These are phyloP conservation scores for Oropetium thomaeum DNA, from an alignment of 176 grass and related monocot genomes.

Conservation along the genomic window DNA sequence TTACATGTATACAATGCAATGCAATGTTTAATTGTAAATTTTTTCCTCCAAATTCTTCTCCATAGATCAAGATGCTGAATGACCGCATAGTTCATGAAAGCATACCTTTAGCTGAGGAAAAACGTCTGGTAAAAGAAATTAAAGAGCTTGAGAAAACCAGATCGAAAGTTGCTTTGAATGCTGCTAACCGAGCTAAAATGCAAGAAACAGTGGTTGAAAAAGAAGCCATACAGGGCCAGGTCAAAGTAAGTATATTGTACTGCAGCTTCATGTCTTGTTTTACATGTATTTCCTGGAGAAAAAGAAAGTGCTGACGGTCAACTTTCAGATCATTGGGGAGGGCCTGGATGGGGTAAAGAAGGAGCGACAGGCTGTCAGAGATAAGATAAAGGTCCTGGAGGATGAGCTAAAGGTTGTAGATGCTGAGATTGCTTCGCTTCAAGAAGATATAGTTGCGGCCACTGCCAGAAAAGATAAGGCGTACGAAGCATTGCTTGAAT, in stretches of 20 bases:
- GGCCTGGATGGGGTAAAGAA: constrained; percentile 65
- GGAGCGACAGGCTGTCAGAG: constrained; percentile 58
- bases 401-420: constrained; percentile 50
- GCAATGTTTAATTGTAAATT: constrained; percentile 26
- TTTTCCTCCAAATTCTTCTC: constrained; percentile 18
- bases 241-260: constrained; percentile 66
- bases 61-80: constrained; percentile 76
- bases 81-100: constrained; percentile 88
- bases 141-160: constrained; percentile 88
- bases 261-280: constrained; percentile 13
- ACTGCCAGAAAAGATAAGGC: constrained; percentile 60
- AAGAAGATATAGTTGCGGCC: constrained; percentile 48
- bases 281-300: constrained; percentile 10
- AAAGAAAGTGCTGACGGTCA: background rate
- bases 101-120: constrained; percentile 83
- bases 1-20: background rate
- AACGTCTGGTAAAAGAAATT: constrained; percentile 82
- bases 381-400: constrained; percentile 65
- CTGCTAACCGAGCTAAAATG: constrained; percentile 70
- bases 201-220: constrained; percentile 74
- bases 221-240: constrained; percentile 81
- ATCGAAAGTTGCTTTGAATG: constrained; percentile 66
- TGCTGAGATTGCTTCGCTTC: constrained; percentile 36
- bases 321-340: constrained; percentile 47
- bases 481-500: constrained; percentile 41